Evolutionary conservation across 371 early-diverging fungal genomes (phyloP).

Genomic region (Rhizopus microsporus): DNA sequence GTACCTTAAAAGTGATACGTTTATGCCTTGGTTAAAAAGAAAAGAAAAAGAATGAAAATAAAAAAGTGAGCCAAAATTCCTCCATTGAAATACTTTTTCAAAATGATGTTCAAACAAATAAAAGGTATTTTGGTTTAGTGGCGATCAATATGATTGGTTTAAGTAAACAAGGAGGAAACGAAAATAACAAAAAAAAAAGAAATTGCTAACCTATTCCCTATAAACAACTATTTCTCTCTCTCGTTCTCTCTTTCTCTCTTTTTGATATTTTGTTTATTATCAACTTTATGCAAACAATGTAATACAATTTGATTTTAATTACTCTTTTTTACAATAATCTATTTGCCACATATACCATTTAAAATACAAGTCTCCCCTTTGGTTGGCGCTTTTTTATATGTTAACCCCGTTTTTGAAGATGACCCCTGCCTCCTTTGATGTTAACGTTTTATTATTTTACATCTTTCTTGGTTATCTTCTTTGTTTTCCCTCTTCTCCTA

Average conservation of each 20-base stretch:
- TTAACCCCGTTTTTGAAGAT: not conserved
- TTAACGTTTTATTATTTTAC: not conserved
- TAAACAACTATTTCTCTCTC: no score
- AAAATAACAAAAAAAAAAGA: slow-evolving; percentile 4
- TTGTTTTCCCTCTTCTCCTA: not conserved
- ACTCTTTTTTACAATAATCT: not conserved
- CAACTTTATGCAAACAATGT: slow-evolving; percentile 4
- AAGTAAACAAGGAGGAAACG: slow-evolving; percentile 6
- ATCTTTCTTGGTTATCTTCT: not conserved
- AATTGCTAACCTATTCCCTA: slow-evolving; percentile 4
- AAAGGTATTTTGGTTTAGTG: slow-evolving; percentile 8
- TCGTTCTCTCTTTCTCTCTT: not conserved
- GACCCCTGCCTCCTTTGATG: not conserved
- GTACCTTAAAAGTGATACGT: not conserved
- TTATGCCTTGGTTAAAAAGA: slow-evolving; percentile 1
- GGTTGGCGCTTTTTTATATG: not conserved
- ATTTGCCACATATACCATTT: not conserved
- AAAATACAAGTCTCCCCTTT: not conserved
- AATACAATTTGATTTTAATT: not conserved
- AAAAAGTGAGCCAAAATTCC: slow-evolving; percentile 9
- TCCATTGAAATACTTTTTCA: slow-evolving; percentile 1
- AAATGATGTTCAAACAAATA: slow-evolving; percentile 7
- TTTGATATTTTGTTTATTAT: slow-evolving; percentile 8
- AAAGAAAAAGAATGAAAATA: slow-evolving; percentile 8
- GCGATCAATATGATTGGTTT: slow-evolving; percentile 24